A percentile compares a stretch with the other conserved stretches of the same genome.
Conservation (phyloP, 345 rosid genomes). For the Eutrema japonicum region DNA sequence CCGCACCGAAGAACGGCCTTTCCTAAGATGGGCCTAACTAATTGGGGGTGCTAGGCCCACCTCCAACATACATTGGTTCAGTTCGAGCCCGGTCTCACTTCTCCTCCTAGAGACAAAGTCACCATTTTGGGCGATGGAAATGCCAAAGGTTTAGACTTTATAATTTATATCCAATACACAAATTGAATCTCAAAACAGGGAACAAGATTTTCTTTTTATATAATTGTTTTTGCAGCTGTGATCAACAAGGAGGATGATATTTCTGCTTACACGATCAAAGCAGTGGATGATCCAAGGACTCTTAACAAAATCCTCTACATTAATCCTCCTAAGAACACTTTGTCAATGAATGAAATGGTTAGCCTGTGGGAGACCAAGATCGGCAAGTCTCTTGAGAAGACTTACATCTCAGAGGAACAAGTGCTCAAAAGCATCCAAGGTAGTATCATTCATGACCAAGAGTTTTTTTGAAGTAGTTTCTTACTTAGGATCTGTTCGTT, state of each 20-base stretch:
- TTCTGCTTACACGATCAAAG: constrained; percentile 55
- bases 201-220: not conserved
- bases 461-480: not conserved
- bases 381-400: constrained; percentile 61
- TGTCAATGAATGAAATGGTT: constrained; percentile 63
- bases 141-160: constrained; percentile 46
- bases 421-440: constrained; percentile 62
- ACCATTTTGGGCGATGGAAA: constrained; percentile 64
- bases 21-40: too few species aligned
- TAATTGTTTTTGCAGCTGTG: constrained; percentile 46
- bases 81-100: constrained; percentile 47
- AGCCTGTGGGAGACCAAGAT: constrained; percentile 73
- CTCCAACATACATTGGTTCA: too few species aligned
- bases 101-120: constrained; percentile 70
- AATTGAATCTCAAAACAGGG: not conserved
- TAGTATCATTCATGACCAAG: constrained; percentile 5
- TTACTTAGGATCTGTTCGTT: too few species aligned
- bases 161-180: not conserved
- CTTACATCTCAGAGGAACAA: constrained; percentile 58
- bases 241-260: constrained; percentile 64
- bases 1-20: too few species aligned
- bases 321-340: constrained; percentile 58
- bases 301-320: constrained; percentile 63
- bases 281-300: constrained; percentile 68
- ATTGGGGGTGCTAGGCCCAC: too few species aligned